Evolutionary conservation across 208 protist genomes (phyloP).

Genomic region (Naegleria gruberi): DNA sequence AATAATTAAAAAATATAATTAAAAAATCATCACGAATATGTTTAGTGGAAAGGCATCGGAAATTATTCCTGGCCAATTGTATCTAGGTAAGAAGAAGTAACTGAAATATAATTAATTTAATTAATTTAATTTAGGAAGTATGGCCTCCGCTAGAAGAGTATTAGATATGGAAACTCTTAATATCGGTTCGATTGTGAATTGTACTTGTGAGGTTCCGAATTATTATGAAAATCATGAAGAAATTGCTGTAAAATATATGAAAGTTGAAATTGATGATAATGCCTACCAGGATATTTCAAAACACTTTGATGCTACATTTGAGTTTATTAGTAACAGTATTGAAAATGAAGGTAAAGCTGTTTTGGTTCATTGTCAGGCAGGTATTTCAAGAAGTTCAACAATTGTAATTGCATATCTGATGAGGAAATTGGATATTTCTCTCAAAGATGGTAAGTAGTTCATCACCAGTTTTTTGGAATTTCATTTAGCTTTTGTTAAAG

Average conservation of each 20-base stretch:
- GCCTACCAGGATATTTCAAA: neutral
- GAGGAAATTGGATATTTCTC: neutral
- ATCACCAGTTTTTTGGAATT: neutral
- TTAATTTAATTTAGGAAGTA: too few relatives aligned
- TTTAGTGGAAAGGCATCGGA: too few relatives aligned
- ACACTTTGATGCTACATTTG: neutral
- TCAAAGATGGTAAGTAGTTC: neutral
- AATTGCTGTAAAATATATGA: neutral
- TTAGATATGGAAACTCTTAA: neutral
- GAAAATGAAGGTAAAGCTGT: neutral
- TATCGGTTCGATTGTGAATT: neutral
- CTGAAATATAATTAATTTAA: too few relatives aligned
- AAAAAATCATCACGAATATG: too few relatives aligned
- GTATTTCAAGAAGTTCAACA: neutral
- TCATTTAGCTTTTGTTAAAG: neutral
- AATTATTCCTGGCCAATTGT: too few relatives aligned
- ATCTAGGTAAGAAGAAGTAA: too few relatives aligned
- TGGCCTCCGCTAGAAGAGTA: neutral
- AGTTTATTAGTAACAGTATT: neutral
- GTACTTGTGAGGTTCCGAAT: neutral
- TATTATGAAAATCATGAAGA: neutral
- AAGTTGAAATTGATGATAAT: neutral
- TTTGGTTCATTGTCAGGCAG: neutral
- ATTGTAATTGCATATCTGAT: neutral
- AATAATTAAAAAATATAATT: too few relatives aligned